These are phyloP conservation scores for Populus trichocarpa DNA, from an alignment of 441 rosid genomes.

Conservation along the genomic window DNA sequence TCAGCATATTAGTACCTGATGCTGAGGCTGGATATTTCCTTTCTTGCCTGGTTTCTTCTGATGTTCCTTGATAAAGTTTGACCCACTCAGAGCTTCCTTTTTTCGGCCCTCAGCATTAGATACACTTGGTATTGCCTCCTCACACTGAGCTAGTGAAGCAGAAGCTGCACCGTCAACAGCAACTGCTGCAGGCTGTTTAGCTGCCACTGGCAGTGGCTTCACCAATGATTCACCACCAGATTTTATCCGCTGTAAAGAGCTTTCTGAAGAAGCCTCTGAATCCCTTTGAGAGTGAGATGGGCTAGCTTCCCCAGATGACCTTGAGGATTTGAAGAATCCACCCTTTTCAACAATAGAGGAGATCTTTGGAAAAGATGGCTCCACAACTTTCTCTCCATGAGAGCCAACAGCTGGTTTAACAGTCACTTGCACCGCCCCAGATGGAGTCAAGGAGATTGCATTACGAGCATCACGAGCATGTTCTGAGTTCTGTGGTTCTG, in stretches of 20 bases:
- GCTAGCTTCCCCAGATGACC: constrained; percentile 34
- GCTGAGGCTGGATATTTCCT: constrained; percentile 37
- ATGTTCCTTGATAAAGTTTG: background rate
- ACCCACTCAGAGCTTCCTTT: constrained; percentile 37
- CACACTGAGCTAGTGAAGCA: constrained; percentile 24
- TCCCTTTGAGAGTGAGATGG: constrained; percentile 33
- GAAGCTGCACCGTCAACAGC: constrained; percentile 21
- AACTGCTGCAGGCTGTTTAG: constrained; percentile 29
- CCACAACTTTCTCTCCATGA: constrained; percentile 19
- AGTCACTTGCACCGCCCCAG: constrained; percentile 46
- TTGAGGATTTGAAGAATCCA: constrained; percentile 37
- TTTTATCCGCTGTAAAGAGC: constrained; percentile 38
- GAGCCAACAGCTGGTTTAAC: constrained; percentile 41
- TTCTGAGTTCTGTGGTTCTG: constrained; percentile 36
- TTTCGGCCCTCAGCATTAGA: constrained; percentile 32
- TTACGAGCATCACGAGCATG: constrained; percentile 44
- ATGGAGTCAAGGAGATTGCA: constrained; percentile 30
- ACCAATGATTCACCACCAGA: constrained; percentile 35
- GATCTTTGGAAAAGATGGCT: constrained; percentile 18
- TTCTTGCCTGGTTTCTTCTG: constrained; percentile 45
- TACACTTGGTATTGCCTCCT: constrained; percentile 25
- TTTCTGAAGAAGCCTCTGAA: constrained; percentile 34
- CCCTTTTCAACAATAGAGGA: constrained; percentile 37
- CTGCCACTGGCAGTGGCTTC: constrained; percentile 32
- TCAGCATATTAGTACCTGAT: constrained; percentile 40